These are phyloP conservation scores for Artemisia argyi DNA, from an alignment of 129 eudicot genomes.

Conservation along the genomic window DNA sequence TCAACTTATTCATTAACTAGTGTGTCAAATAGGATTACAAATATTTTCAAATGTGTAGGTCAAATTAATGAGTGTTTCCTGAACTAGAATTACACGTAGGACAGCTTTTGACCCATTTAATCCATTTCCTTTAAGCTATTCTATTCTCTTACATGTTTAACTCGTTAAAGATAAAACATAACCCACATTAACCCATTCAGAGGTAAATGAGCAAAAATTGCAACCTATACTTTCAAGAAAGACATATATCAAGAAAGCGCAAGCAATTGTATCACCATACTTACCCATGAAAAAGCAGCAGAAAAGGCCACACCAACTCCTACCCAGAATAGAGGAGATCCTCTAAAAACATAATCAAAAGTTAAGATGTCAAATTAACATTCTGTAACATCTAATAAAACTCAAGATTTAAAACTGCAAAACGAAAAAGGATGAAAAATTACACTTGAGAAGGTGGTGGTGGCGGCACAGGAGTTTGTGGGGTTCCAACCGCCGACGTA, in stretches of 20 bases:
- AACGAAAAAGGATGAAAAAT: background rate
- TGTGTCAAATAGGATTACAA: background rate
- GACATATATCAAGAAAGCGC: slow-evolving; percentile 4
- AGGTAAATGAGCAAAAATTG: background rate
- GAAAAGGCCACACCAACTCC: slow-evolving; percentile 97
- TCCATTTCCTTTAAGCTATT: background rate
- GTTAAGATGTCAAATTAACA: slow-evolving; percentile 17
- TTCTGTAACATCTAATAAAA: background rate
- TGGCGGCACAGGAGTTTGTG: slow-evolving; percentile 68
- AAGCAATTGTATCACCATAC: slow-evolving; percentile 23
- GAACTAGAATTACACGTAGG: background rate
- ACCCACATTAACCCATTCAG: slow-evolving; percentile 4
- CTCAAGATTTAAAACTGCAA: background rate
- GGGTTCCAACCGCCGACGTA: slow-evolving; percentile 80
- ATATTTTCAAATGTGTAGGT: background rate
- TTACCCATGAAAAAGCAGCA: slow-evolving; percentile 83
- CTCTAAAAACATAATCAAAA: slow-evolving; percentile 49
- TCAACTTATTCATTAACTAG: background rate
- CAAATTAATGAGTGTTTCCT: background rate
- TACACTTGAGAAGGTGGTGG: slow-evolving; percentile 92
- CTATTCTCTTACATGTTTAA: background rate
- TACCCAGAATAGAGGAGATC: slow-evolving; percentile 93
- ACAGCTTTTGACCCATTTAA: background rate
- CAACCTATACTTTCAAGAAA: slow-evolving; percentile 12
- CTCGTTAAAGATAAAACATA: background rate